Percentiles rank a stretch among this genome's conserved stretches.
These are phyloP conservation scores for Suillus subluteus DNA, from an alignment of 768 basidiomycete species.

Conservation along the genomic window DNA sequence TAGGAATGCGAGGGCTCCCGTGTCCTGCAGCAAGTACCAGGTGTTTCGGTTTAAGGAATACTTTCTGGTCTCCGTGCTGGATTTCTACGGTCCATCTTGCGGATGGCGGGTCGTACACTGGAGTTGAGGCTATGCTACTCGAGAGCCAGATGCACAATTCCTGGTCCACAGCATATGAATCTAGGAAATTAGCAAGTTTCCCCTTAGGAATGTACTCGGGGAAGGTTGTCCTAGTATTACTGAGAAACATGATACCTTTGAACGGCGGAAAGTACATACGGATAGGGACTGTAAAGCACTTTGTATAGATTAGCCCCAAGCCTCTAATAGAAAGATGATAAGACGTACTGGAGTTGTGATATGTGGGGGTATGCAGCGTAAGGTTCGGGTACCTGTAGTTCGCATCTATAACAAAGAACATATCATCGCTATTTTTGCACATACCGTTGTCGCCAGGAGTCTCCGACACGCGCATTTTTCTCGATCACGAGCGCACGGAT, in stretches of 20 bases:
- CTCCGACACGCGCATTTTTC: neutral
- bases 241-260: neutral
- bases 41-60: neutral
- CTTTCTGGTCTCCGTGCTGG: neutral
- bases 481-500: neutral
- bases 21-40: neutral
- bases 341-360: neutral
- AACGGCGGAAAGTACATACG: neutral
- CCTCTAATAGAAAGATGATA: neutral
- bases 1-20: neutral
- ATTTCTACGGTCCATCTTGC: neutral
- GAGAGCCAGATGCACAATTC: neutral
- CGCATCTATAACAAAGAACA: neutral
- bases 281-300: neutral
- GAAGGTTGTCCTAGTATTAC: neutral
- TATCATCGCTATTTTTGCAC: neutral
- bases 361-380: neutral
- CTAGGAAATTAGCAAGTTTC: neutral
- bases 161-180: neutral
- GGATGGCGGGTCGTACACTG: neutral
- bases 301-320: neutral
- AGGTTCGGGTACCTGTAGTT: neutral
- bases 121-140: neutral
- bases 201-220: neutral
- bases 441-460: neutral